Evolutionary conservation across 129 eudicot species (phyloP), one percentile per base, ranked within the genome.

Genomic region (Centrapalus pauciflorus): DNA sequence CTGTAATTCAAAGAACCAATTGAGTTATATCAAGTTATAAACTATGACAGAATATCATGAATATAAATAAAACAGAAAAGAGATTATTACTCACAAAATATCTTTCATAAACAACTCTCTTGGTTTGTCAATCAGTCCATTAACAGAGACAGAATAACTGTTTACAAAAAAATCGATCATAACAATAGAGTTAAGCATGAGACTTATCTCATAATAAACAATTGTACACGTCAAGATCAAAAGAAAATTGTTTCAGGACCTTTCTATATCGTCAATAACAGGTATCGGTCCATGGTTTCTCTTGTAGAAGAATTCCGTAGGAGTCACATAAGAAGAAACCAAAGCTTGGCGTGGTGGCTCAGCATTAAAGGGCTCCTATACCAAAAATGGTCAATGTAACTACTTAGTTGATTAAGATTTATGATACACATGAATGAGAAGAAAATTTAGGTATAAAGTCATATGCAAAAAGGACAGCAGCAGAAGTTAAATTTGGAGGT

Each of bases 281-380:
- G 95, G 96, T 43, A 89, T 86, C 3, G 95, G 96, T 43, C 96
- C 96, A 80, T 90, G 98, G 61, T 82, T 92, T 72, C 98, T 88
- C 79, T 92, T 92, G 78, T 88, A 92, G 76, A 88, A 92, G 55
- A 81, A 80, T 16, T 88, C 98, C 7, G 84, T 89, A 57, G 96
- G 98, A 46, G 98, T 92, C 69, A 91, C 87, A 73, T 88, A 91
- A 21, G 98, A 91, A 21, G 87, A 71, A 69, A 88, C 76, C 79
- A 91, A 74, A 62, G 81, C 88, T 46, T 82, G 78, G 46, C 98
- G 95, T 52, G 84, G 88, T 33, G 98, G 94, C 81, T 91, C 98
- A 0, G 98, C 98, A 85, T 91, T 91, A 73, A 87, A 91, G 21
- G 98, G 98, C 76, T 83, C 88, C 98, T 91, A 83, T 61, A 81